Base-by-base conservation (phyloP, 768 basidiomycete genomes). In the Phlegmacium glaucopus region DNA sequence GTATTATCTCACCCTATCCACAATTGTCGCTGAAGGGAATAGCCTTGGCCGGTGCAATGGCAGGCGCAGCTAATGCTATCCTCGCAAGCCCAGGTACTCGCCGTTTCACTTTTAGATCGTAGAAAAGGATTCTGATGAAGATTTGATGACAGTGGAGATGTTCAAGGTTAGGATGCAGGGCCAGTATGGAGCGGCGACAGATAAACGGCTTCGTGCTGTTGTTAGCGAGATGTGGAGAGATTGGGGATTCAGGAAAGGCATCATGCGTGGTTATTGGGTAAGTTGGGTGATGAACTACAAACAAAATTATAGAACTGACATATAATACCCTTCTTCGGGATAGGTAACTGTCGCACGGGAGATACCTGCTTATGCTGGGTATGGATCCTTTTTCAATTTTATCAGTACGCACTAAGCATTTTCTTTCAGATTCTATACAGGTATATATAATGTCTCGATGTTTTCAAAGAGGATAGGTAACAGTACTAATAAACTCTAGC, bases 101-200 rank as follows among this genome's bases (percentile, higher is more conserved):
- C 25, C 32, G 9, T n/a, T 8, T 35, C 27, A 25, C 30, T 2
- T 29, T 38, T 26, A n/a, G 22, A 22, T 22, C 22, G 22, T 22
- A 22, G 22, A 22, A 22, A 15, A 17, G 6, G 34, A 17, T 3
- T 17, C 9, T 12, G 13, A 36, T 15, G 11, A 26, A 16, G 22
- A 12, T 17, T 9, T 38, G 12, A 36, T 41, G 41, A 9, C 30
- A 91, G 90, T 93, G 42, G 96, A 99, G 68, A 91, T 98, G 89
- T 97, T 97, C 74, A 98, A 99, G 68, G 91, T 97, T 25, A 79
- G 90, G 13, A 96, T 96, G 95, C 94, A 96, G 67, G 94, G 88
- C 6, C 90, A 97, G 62, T 95, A 96, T 56, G 95, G 94, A 9
- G 76, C 74, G 4, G 74, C 80, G 10, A 75, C 78, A 8, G 94